Conservation (phyloP, 805 yeast species). For the Teunomyces atbi region DNA sequence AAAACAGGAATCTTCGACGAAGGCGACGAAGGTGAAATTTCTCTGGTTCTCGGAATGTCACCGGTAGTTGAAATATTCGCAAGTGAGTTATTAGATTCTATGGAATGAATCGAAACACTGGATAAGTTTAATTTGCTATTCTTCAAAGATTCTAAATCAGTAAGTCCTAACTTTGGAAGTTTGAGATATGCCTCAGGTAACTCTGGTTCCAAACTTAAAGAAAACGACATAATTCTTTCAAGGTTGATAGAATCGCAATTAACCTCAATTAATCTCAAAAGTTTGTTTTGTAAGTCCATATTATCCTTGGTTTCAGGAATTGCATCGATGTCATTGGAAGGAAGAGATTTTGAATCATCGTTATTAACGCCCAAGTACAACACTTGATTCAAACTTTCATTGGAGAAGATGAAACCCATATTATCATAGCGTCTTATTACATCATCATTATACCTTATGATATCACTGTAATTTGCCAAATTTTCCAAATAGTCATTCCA, state of each 20-base stretch:
- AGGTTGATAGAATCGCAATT: constrained; percentile 47
- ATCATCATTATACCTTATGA: constrained; percentile 40
- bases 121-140: constrained; percentile 16
- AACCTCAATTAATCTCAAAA: constrained; percentile 45
- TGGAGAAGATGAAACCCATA: constrained; percentile 44
- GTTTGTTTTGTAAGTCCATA: constrained; percentile 24
- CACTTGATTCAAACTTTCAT: constrained; percentile 43
- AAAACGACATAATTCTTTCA: constrained; percentile 58
- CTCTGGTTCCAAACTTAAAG: constrained; percentile 65
- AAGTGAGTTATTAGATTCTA: constrained; percentile 19
- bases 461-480: constrained; percentile 43
- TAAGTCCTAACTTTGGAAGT: constrained; percentile 4
- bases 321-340: constrained; percentile 13
- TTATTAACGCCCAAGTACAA: constrained; percentile 39
- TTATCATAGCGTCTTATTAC: constrained; percentile 38
- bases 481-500: constrained; percentile 73
- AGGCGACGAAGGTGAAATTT: constrained; percentile 15
- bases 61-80: neutral
- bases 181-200: constrained; percentile 37
- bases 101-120: constrained; percentile 23
- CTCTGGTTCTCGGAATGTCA: neutral
- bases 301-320: constrained; percentile 7
- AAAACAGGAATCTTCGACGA: constrained; percentile 30
- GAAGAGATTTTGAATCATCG: constrained; percentile 23
- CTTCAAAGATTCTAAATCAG: constrained; percentile 7